Percentiles rank a stretch among this genome's conserved stretches.
Conservation (phyloP, 345 rosid species). For the Brassica napus region DNA sequence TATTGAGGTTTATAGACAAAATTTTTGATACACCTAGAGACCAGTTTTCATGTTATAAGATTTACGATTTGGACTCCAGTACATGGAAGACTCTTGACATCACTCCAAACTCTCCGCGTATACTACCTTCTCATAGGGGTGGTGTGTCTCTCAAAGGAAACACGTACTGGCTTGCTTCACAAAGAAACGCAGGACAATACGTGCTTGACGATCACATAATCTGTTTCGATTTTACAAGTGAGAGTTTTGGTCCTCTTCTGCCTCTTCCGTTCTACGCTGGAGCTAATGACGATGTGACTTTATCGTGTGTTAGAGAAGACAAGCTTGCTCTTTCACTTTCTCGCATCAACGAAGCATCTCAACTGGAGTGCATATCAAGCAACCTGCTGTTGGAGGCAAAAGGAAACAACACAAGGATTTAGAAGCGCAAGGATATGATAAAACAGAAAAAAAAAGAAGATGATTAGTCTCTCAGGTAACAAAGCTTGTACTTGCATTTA, state of each 20-base stretch:
- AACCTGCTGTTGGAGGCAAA: not conserved
- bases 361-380: not conserved
- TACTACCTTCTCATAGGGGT: not conserved
- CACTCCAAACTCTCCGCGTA: not conserved
- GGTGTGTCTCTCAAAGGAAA: constrained; percentile 8
- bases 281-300: not conserved
- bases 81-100: not conserved
- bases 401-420: not conserved
- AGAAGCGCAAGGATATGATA: not conserved
- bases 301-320: not conserved
- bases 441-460: not conserved
- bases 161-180: not conserved
- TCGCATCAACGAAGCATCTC: not conserved
- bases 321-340: not conserved
- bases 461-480: not conserved
- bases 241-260: not conserved
- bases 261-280: not conserved
- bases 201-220: not conserved
- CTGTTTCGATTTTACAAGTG: constrained; percentile 1
- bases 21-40: not conserved
- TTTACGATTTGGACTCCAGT: not conserved
- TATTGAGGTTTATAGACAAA: not conserved
- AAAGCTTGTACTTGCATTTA: not conserved
- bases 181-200: not conserved
- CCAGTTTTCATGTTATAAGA: not conserved